Evolutionary conservation across 305 asterid species (phyloP).

Genomic region (Fraxinus xanthoxyloides): DNA sequence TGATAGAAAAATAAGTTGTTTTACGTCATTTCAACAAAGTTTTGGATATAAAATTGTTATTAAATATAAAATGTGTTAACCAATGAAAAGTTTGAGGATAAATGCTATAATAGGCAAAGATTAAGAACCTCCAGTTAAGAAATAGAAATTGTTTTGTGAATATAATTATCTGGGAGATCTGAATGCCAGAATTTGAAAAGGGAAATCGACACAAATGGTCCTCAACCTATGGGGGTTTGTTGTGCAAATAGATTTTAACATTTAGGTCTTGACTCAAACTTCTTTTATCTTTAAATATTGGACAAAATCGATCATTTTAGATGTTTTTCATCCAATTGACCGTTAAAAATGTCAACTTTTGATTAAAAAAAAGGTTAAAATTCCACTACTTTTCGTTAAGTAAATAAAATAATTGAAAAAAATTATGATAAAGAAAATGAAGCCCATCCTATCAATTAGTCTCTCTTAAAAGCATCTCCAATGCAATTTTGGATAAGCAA

Average conservation of each 20-base stretch:
- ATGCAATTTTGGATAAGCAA: too few species aligned
- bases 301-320: neutral
- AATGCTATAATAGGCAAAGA: neutral
- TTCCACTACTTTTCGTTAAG: neutral
- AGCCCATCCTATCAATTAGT: neutral
- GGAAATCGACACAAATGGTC: neutral
- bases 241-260: neutral
- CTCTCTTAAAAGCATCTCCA: neutral
- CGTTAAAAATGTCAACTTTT: neutral
- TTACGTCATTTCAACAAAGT: neutral
- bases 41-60: too few species aligned
- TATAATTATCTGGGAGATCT: too few species aligned
- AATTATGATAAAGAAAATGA: neutral
- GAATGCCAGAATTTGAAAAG: neutral
- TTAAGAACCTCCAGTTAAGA: neutral
- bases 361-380: neutral
- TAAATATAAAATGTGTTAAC: neutral
- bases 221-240: too few species aligned
- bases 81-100: neutral
- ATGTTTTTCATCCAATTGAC: neutral
- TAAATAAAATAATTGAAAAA: too few species aligned
- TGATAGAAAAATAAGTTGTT: too few species aligned
- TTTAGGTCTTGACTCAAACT: neutral
- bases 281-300: neutral
- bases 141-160: neutral